Base-by-base conservation (phyloP, 768 basidiomycete species). In the Mrakia hoshinonis region DNA sequence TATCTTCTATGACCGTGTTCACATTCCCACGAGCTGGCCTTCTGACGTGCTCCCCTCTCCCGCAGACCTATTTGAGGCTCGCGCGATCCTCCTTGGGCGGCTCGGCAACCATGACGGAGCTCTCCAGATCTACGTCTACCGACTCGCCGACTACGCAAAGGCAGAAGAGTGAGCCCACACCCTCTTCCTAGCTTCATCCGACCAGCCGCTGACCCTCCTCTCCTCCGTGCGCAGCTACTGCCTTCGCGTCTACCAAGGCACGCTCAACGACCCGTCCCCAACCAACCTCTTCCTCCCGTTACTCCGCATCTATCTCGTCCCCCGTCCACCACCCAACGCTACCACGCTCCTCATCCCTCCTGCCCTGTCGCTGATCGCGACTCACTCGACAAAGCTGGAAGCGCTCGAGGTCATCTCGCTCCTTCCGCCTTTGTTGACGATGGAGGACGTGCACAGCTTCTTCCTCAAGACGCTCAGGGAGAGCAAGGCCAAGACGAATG, bases 81-180 rank as follows among this genome's bases (percentile, higher is more conserved):
- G 92, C 51, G 96, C 96, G 0, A 87, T 97, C 71, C 83, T 99
- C 9, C 82, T 97, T 12, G 96, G 96, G 12, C 85, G 89, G 55
- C 83, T 97, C 73, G 92, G 90, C 1, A 86, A 91, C 67, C 95
- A 98, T 73, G 92, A 96, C 73, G 91, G 88, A 73, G 93, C 95
- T 0, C 84, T 98, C n/a, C 91, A 94, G 77, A 84, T 95, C 18
- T 99, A 98, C 78, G 92, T 94, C 7, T 89, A 97, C 77, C 86
- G 87, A 46, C 82, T 98, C 39, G 84, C 87, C 48, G 89, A 94
- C 76, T 92, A 88, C 78, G 73, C 80, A 34, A 92, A 92, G 73
- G 96, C 96, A 0, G 96, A 98, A 82, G 87, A 89, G 91, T 94
- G 76, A 74, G 87, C 78, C 24, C 20, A 31, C 18, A 0, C 36